Evolutionary conservation across 331 rosid genomes (phyloP), one percentile per base, ranked within the genome.

Genomic region (Malus hybrid): DNA sequence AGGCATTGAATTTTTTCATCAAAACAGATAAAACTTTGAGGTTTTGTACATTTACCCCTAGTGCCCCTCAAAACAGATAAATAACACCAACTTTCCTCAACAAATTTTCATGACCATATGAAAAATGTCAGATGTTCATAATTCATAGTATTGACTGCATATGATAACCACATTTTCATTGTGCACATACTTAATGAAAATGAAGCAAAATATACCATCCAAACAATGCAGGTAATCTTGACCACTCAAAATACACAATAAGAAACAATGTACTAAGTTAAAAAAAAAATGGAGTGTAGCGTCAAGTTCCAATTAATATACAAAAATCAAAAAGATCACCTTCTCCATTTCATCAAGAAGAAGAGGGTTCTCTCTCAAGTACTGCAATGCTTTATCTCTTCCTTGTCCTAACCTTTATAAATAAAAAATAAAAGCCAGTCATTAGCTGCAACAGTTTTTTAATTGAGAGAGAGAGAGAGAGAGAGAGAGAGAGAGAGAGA

Each of bases 371-470:
- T 94, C 99, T 77, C 84, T 90, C 77, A 90, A 83, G 88, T 86
- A 94, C 79, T 90, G 97, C 57, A 92, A 71, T 77, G 99, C 88
- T 86, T 76, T 92, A 79, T 94, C 99, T 80, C 99, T 90, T 83
- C 97, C 99, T 79, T 94, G 99, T 74, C 99, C 99, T 82, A 94
- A 83, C 89, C 97, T 94, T 81, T 85, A 61, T 77, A 63, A 63
- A 70, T 64, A 34, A 72, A 4, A 61, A 82, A 83, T 42, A 61
- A 60, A 73, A 27, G 65, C 42, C 67, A 36, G 22, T 69, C 69
- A 66, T 80, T 80, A 78, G 81, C 69, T 69, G 80, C 63, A 50
- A 33, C 39, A 74, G 36, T 69, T 66, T 75, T 29, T 67, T 31
- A 63, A 13, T 27, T 54, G 67, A 60, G 65, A 83, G 27, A 74